phyloP scores from a whole-genome alignment of 495 filamentous ascomycete genomes.

The Poronia punctata region DNA sequence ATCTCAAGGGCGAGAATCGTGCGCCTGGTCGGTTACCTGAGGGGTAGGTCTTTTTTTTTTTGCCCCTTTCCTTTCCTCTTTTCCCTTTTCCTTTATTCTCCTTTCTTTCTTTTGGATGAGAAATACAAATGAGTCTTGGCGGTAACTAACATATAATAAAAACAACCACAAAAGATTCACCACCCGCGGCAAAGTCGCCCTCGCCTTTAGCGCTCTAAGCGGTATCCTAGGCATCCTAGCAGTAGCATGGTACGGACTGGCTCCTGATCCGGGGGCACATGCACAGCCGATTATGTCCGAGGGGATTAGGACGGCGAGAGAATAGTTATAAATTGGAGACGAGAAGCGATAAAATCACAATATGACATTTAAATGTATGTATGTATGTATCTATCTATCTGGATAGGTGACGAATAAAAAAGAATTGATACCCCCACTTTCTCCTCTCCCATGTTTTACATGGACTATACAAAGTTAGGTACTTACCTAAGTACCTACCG shows the following conservation, averaged over 20 bases:
- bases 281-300: no score
- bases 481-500: no score
- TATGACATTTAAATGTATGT: no score
- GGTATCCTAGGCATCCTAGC: conserved; percentile 66
- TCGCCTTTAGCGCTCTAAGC: conserved; percentile 62
- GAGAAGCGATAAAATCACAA: no score
- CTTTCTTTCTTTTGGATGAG: neutral
- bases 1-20: conserved; percentile 55
- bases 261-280: conserved; percentile 14
- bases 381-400: no score
- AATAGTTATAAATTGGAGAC: no score
- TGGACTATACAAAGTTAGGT: no score
- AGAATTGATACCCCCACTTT: no score
- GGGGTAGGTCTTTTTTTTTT: conserved; percentile 40
- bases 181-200: conserved; percentile 59
- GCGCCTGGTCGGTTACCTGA: conserved; percentile 51
- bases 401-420: no score
- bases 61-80: neutral
- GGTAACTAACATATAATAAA: neutral
- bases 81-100: neutral
- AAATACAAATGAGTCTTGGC: neutral
- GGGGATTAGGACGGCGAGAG: no score
- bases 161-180: conserved; percentile 48
- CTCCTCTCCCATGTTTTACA: no score
- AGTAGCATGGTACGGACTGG: conserved; percentile 62